These are phyloP conservation scores for Exserohilum rostratum DNA, from an alignment of 2,329 filamentous ascomycete species.

Conservation along the genomic window DNA sequence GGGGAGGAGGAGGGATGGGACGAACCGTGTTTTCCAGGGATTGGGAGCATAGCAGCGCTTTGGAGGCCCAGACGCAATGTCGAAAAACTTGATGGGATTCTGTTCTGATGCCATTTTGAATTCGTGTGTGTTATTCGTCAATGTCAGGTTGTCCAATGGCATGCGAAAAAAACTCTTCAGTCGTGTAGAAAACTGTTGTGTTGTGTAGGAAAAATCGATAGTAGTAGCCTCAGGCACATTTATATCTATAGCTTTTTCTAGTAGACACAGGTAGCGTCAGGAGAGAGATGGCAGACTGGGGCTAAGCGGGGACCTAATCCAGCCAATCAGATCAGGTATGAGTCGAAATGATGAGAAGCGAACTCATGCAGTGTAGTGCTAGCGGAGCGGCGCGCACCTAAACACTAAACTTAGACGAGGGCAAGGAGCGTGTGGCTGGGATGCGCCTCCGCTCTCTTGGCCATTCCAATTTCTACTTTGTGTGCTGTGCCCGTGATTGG, in stretches of 20 bases:
- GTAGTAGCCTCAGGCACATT: too few relatives aligned
- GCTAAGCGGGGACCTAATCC: background rate
- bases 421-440: too few relatives aligned
- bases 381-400: background rate
- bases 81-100: conserved; percentile 48
- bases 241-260: background rate
- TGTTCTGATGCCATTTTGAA: background rate
- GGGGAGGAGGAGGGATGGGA: background rate
- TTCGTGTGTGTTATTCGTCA: too few relatives aligned
- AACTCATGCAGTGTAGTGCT: background rate
- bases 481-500: too few relatives aligned
- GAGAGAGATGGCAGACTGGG: too few relatives aligned
- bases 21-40: conserved; percentile 55
- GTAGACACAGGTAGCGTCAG: background rate
- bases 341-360: background rate
- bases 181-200: too few relatives aligned
- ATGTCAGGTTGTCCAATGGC: too few relatives aligned
- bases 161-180: too few relatives aligned
- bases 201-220: too few relatives aligned
- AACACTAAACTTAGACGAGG: too few relatives aligned
- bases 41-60: conserved; percentile 53
- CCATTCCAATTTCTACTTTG: too few relatives aligned
- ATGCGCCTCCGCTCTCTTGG: too few relatives aligned
- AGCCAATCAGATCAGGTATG: background rate
- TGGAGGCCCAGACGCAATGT: conserved; percentile 51